Conservation (phyloP, 2,329 filamentous ascomycete genomes). For the Talaromyces rugulosus region DNA sequence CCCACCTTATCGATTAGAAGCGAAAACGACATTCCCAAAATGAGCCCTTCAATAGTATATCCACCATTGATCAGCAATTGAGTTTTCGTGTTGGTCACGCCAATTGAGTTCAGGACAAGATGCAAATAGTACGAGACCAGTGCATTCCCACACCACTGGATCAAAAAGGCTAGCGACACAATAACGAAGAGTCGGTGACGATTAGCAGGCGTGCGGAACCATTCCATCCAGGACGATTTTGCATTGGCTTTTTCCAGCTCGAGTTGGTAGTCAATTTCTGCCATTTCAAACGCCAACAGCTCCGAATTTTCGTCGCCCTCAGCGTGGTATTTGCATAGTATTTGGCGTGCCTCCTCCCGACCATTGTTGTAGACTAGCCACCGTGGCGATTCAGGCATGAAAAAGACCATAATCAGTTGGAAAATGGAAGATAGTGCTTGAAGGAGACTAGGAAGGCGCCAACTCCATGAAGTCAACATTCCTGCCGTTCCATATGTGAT, state of each 20-base stretch:
- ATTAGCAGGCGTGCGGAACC: constrained; percentile 31
- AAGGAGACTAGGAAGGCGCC: constrained; percentile 45
- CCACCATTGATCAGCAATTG: constrained; percentile 40
- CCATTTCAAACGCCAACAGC: constrained; percentile 57
- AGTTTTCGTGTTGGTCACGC: constrained; percentile 30
- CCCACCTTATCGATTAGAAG: constrained; percentile 40
- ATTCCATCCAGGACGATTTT: constrained; percentile 23
- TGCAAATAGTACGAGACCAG: constrained; percentile 31
- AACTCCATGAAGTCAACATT: constrained; percentile 39
- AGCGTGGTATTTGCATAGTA: constrained; percentile 44
- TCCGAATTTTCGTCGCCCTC: constrained; percentile 49
- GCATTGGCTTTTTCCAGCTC: constrained; percentile 38
- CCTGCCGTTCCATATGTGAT: constrained; percentile 25
- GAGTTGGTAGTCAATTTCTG: constrained; percentile 48
- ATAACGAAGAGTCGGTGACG: constrained; percentile 37
- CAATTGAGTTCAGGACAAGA: constrained; percentile 35
- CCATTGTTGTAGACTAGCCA: not conserved
- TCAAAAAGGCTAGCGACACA: constrained; percentile 33
- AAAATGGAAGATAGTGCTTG: constrained; percentile 32
- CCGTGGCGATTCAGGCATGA: constrained; percentile 4
- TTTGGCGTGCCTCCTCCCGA: constrained; percentile 21
- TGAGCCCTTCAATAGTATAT: constrained; percentile 38
- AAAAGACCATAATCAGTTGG: constrained; percentile 19
- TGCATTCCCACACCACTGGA: constrained; percentile 38
- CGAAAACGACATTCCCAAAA: constrained; percentile 35